Conservation (phyloP, 2,329 filamentous ascomycete genomes). For the Paracorniculantispora psalliotae region DNA sequence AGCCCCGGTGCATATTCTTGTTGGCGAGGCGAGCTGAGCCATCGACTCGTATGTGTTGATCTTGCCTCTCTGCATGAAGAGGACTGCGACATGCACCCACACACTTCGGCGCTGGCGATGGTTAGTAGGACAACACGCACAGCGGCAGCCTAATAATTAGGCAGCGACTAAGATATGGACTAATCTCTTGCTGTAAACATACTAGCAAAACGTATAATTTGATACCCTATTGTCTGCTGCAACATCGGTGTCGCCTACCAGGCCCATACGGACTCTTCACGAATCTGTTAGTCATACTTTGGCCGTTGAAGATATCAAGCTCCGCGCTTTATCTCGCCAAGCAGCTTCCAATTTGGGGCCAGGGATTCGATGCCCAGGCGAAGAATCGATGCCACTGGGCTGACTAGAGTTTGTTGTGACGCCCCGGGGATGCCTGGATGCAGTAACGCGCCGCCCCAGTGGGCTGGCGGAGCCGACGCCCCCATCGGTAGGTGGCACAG, state of each 20-base stretch:
- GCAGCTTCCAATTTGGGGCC: neutral
- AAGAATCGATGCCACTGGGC: neutral
- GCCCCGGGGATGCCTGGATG: neutral
- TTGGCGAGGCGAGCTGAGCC: neutral
- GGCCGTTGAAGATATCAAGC: neutral
- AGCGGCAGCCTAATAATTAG: neutral
- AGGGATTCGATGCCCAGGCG: slow-evolving; percentile 5
- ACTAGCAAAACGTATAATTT: no score
- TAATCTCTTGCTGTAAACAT: no score
- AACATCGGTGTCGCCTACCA: no score
- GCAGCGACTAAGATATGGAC: no score
- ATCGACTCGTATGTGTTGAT: neutral
- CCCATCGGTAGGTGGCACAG: neutral
- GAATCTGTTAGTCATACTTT: neutral
- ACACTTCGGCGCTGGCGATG: no score
- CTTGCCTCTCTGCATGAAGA: neutral
- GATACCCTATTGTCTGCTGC: no score
- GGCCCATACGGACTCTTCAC: no score
- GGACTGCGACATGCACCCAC: neutral
- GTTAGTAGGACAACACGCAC: neutral
- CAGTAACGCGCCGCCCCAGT: neutral
- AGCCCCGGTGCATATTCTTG: neutral
- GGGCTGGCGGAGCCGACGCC: neutral
- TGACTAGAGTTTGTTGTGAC: neutral
- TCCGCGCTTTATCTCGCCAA: neutral